phyloP scores from a whole-genome alignment of 352 stramenopile species.

The Globisporangium splendens region DNA sequence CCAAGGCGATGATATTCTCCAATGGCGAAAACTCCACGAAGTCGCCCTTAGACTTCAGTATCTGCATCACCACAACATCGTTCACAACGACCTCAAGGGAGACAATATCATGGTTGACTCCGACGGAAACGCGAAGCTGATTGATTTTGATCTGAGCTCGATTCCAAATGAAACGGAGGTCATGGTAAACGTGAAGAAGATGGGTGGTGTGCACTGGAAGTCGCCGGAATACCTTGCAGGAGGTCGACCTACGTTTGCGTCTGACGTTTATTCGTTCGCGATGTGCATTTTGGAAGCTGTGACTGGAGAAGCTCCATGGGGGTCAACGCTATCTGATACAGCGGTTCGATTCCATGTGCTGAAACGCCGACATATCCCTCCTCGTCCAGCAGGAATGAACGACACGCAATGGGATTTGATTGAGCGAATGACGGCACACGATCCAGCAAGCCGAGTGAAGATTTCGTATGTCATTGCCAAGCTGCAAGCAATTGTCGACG shows the following conservation, averaged over 20 bases:
- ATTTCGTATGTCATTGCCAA: too few species aligned
- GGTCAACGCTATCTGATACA: background rate
- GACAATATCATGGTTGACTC: too few species aligned
- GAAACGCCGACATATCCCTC: too few species aligned
- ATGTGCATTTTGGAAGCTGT: slow-evolving; percentile 9
- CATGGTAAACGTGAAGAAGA: background rate
- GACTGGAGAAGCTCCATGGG: slow-evolving; percentile 3
- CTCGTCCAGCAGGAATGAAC: background rate
- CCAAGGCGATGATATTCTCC: too few species aligned
- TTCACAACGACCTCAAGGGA: too few species aligned
- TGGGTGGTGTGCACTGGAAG: background rate
- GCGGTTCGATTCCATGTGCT: too few species aligned
- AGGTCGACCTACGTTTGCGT: background rate
- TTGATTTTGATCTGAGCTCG: background rate
- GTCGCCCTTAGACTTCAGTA: background rate
- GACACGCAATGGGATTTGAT: background rate
- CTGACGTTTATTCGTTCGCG: slow-evolving; percentile 6
- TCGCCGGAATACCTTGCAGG: background rate
- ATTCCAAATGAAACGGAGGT: too few species aligned
- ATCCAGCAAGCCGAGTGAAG: background rate
- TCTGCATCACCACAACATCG: too few species aligned
- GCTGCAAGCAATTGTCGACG: too few species aligned
- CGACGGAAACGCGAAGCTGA: too few species aligned
- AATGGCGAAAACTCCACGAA: background rate
- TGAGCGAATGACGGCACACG: background rate